Conservation (phyloP, 2,329 filamentous ascomycete species). For the Colletotrichum eleusines region DNA sequence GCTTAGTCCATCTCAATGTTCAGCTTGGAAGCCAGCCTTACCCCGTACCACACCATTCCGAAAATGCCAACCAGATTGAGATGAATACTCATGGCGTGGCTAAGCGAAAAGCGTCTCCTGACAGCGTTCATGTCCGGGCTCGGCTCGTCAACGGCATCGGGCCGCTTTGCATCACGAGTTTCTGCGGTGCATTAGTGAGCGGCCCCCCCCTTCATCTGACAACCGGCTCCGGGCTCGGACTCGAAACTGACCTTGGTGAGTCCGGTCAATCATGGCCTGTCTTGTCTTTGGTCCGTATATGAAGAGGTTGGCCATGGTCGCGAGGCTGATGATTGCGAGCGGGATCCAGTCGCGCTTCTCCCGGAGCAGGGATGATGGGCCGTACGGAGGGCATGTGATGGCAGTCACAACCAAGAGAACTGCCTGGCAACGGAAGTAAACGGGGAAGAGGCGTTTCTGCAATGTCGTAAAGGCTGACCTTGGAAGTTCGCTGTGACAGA, state of each 20-base stretch:
- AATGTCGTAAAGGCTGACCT: constrained; percentile 52
- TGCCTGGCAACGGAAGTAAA: constrained; percentile 55
- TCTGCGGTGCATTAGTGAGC: constrained; percentile 25
- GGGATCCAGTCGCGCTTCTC: constrained; percentile 51
- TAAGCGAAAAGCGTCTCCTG: constrained; percentile 50
- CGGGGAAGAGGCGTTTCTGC: constrained; percentile 56
- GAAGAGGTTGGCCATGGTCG: constrained; percentile 50
- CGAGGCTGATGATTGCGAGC: constrained; percentile 49
- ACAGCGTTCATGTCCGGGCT: constrained; percentile 47
- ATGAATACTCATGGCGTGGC: constrained; percentile 58
- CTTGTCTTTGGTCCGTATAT: constrained; percentile 55
- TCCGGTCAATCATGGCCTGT: constrained; percentile 48
- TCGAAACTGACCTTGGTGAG: constrained; percentile 47
- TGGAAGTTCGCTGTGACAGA: constrained; percentile 51
- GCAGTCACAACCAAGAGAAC: constrained; percentile 51
- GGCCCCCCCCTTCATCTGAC: fast-evolving
- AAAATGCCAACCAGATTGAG: constrained; percentile 54
- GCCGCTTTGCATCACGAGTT: constrained; percentile 42
- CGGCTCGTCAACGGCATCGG: constrained; percentile 15
- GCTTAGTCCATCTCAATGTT: constrained; percentile 7
- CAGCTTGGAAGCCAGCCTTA: constrained; percentile 46
- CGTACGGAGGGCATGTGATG: constrained; percentile 50
- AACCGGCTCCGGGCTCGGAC: neutral
- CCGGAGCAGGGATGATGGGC: constrained; percentile 47
- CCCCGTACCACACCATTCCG: constrained; percentile 49